A percentile compares a stretch with the other conserved stretches of the same genome.
phyloP scores from a whole-genome alignment of 148 eudicot genomes.

The Vaccinium vitisidaea region DNA sequence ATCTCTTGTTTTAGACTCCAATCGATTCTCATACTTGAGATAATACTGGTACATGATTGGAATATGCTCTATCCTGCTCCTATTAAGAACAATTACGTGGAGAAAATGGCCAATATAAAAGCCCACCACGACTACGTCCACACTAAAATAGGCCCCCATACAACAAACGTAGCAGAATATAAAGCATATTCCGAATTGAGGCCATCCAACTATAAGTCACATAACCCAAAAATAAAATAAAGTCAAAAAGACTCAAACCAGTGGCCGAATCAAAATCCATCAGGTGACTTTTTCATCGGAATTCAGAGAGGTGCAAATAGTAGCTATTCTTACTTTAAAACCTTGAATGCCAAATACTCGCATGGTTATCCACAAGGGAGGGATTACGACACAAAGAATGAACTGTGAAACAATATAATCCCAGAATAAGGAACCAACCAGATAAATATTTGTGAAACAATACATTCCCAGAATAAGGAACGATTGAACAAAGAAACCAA shows the following conservation, averaged over 20 bases:
- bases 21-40: background rate
- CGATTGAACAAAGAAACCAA: background rate
- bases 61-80: background rate
- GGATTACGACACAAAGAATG: too few species aligned
- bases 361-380: too few species aligned
- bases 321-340: too few species aligned
- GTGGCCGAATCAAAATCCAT: background rate
- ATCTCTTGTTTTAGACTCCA: too few species aligned
- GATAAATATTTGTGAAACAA: too few species aligned
- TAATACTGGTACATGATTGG: too few species aligned
- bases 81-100: too few species aligned
- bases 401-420: background rate
- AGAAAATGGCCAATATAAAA: background rate
- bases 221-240: background rate
- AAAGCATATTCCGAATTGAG: background rate
- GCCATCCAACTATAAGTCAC: background rate
- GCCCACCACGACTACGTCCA: background rate
- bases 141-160: background rate
- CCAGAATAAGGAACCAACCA: background rate
- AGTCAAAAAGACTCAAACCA: background rate
- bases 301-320: too few species aligned
- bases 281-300: too few species aligned
- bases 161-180: background rate
- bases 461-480: background rate
- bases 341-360: too few species aligned